Percentiles rank a stretch among this genome's conserved stretches.
phyloP scores from a whole-genome alignment of 2,329 filamentous ascomycete species.

The Pseudocercospora macadamiae region DNA sequence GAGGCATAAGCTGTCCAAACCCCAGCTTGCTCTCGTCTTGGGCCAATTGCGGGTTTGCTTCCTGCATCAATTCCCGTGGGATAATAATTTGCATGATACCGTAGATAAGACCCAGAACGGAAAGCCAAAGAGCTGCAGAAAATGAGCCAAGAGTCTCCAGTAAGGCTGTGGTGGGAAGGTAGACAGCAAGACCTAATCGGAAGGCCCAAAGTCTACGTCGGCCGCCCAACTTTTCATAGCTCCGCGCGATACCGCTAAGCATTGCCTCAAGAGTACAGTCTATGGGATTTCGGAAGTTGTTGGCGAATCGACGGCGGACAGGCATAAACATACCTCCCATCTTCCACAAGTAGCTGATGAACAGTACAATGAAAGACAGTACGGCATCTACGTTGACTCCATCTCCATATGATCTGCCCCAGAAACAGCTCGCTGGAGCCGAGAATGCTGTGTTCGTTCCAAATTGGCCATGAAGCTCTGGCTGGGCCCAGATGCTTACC shows the following conservation, averaged over 20 bases:
- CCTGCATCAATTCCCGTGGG: conserved; percentile 20
- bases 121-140: conserved; percentile 29
- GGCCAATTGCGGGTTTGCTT: conserved; percentile 11
- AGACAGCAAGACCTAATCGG: conserved; percentile 16
- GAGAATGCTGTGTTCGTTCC: conserved; percentile 14
- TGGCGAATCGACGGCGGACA: conserved; percentile 16
- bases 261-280: conserved; percentile 21
- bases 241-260: conserved; percentile 14
- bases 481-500: background rate
- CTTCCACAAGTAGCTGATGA: conserved; percentile 35
- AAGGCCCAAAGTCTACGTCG: conserved; percentile 17
- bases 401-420: conserved; percentile 20
- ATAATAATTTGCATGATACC: conserved; percentile 31
- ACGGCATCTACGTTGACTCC: conserved; percentile 31
- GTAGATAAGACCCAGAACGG: conserved; percentile 28
- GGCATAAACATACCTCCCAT: conserved; percentile 26
- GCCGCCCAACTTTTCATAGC: conserved; percentile 13
- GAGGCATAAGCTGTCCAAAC: conserved; percentile 33
- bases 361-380: conserved; percentile 26
- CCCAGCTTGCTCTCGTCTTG: conserved; percentile 18
- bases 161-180: conserved; percentile 17
- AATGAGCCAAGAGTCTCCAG: conserved; percentile 31
- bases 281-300: conserved; percentile 20
- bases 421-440: conserved; percentile 26
- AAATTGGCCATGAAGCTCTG: background rate